Base-by-base conservation (phyloP, 202 grass and related monocot species). In the Sporobolus alterniflorus region DNA sequence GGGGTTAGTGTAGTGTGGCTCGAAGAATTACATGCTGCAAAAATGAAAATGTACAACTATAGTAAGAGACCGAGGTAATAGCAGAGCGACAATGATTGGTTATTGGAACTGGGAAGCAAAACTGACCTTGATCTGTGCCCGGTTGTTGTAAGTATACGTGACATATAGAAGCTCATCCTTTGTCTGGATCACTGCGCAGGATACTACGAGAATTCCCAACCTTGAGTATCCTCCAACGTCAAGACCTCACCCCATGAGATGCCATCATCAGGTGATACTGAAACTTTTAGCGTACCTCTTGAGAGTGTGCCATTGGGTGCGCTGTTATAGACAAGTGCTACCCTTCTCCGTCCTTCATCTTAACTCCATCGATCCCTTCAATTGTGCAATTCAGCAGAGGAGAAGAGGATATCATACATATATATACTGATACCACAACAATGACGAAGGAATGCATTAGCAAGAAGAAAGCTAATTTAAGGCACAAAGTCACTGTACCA, bases 161-260 rank as follows among this genome's bases (percentile, higher is more conserved):
- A 96, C 57, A 91, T 96, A 88, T 75, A 96, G 41, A 43, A 93
- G 74, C 33, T 79, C 88, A 82, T 96, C 88, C 55, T 47, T 59
- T 49, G 82, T 65, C 64, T 96, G 90, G 36, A 96, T 91, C 62
- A 93, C 93, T 67, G 93, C 93, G 93, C 93, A 65, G 93, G 93
- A 76, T 93, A 96, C 10, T 93, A 96, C 10, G 93, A 96, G 67
- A 93, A 96, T 14, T 96, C 93, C 93, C 93, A 93, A 69, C 75
- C 86, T n/a, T 84, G 9, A 10, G 84, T 87, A 51, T 96, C 86
- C 60, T 96, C 90, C 79, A 96, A 56, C 67, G 83, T 93, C 67
- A 91, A 51, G 62, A 93, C 77, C n/a, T 93, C 88, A n/a, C 75
- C 80, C 90, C 90, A 96, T 34, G 90, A 89, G 80, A 89, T 77